Base-by-base conservation (phyloP, 805 yeast species). In the Cyberlindnera amylophila region DNA sequence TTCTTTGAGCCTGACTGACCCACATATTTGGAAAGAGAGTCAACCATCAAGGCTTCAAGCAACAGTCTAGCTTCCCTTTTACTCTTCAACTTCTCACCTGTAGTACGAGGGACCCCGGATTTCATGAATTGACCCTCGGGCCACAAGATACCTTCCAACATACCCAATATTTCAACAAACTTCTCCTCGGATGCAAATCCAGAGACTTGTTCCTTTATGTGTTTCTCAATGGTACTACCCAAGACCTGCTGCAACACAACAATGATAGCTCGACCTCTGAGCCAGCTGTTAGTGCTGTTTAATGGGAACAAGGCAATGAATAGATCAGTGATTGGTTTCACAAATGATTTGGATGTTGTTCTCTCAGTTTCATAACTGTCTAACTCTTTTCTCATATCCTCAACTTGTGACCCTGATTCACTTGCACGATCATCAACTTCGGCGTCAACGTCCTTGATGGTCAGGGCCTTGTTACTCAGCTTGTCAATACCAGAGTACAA, bases 181-280 rank as follows among this genome's bases (percentile, higher is more conserved):
- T 67, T 69, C 9, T 66, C 71, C 35, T 75, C 79, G 9, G 69
- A 66, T 30, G 67, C 64, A 4, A 65, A n/a, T 6, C 52, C 54
- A 30, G 68, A 65, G 26, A 76, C 60, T 44, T 65, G 65, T 23
- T 72, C 70, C 35, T 62, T 60, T 10, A 65, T 51, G 38, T 59
- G 58, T 56, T 79, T 81, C 56, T 90, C 96, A 39, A 90, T 82
- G 0, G 96, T 84, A 2, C 91, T 85, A 0, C 97, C 97, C 30
- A 90, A 70, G 1, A 90, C 62, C 58, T 88, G 96, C 60, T 89
- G 96, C 40, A 90, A 64, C 4, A 90, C 77, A 5, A 88, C 79
- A 30, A 89, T 72, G 8, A 88, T 69, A 0, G 96, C 96, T 34
- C 89, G 69, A 0, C 96, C 97, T 40, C 96, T 67, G 2, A 90